Conservation (phyloP, 1,139 yeast genomes). For the Candida dubliniensis region DNA sequence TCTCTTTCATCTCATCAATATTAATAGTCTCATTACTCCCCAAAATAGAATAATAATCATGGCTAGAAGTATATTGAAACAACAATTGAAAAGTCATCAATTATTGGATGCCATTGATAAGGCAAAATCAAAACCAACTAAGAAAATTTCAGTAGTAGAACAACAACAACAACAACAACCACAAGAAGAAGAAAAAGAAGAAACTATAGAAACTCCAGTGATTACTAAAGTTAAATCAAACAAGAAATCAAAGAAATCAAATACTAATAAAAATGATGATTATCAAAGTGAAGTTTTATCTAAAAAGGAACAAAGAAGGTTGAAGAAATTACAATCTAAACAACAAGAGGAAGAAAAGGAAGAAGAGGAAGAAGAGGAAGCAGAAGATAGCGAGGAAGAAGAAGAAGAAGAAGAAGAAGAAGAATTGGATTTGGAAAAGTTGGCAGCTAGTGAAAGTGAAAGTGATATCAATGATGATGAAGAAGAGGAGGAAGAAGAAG, state of each 20-base stretch:
- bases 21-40: background rate
- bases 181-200: slow-evolving; percentile 9
- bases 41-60: slow-evolving; percentile 14
- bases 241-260: slow-evolving; percentile 16
- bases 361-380: slow-evolving; percentile 28
- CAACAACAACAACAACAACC: slow-evolving; percentile 10
- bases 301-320: slow-evolving; percentile 63
- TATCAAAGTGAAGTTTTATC: slow-evolving; percentile 51
- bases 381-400: slow-evolving; percentile 22
- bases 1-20: background rate
- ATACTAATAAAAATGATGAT: slow-evolving; percentile 29
- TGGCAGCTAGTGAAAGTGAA: slow-evolving; percentile 54
- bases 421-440: slow-evolving; percentile 51
- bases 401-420: slow-evolving; percentile 32
- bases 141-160: slow-evolving; percentile 11
- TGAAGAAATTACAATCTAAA: slow-evolving; percentile 49
- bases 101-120: slow-evolving; percentile 27
- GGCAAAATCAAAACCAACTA: slow-evolving; percentile 24
- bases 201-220: slow-evolving; percentile 8
- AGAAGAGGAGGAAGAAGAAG: slow-evolving; percentile 41
- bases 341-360: slow-evolving; percentile 23
- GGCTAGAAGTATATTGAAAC: slow-evolving; percentile 35
- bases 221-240: slow-evolving; percentile 9
- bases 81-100: slow-evolving; percentile 37
- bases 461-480: slow-evolving; percentile 42